Conservation (phyloP, 108 stramenopile species). For the Poteriospumella lacustris region DNA sequence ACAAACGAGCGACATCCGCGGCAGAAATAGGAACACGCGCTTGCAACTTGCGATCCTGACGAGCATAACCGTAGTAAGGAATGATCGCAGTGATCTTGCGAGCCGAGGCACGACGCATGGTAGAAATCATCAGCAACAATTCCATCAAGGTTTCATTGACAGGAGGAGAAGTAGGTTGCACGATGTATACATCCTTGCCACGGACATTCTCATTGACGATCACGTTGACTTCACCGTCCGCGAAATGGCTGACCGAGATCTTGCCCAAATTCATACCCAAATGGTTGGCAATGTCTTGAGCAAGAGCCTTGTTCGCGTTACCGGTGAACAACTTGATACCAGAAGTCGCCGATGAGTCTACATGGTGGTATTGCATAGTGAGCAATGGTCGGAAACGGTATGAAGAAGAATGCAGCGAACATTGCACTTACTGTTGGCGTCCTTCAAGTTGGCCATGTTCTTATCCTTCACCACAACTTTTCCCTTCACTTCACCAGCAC, state of each 20-base stretch:
- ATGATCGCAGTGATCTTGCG: conserved; percentile 94
- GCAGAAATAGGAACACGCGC: conserved; percentile 98
- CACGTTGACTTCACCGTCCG: conserved; percentile 97
- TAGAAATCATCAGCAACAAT: conserved; percentile 90
- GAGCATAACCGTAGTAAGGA: conserved; percentile 97
- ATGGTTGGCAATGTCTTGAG: conserved; percentile 83
- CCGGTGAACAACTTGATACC: conserved; percentile 87
- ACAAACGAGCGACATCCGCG: conserved; percentile 94
- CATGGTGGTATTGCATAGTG: neutral
- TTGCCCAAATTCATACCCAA: conserved; percentile 90
- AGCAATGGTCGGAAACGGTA: too few species aligned
- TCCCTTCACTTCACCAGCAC: too few species aligned
- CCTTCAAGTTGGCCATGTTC: too few species aligned
- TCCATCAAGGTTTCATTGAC: conserved; percentile 98
- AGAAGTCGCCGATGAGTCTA: neutral
- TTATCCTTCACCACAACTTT: too few species aligned
- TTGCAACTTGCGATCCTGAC: conserved; percentile 98
- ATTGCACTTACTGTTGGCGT: too few species aligned
- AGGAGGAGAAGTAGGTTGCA: conserved; percentile 93
- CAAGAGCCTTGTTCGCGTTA: conserved; percentile 91
- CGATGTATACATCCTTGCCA: conserved; percentile 92
- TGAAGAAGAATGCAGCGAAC: too few species aligned
- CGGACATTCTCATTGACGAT: conserved; percentile 95
- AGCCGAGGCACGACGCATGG: conserved; percentile 84
- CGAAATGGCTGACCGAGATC: conserved; percentile 87